These are phyloP conservation scores for Grosmannia serpens DNA, from an alignment of 2,329 filamentous ascomycete genomes.

Conservation along the genomic window DNA sequence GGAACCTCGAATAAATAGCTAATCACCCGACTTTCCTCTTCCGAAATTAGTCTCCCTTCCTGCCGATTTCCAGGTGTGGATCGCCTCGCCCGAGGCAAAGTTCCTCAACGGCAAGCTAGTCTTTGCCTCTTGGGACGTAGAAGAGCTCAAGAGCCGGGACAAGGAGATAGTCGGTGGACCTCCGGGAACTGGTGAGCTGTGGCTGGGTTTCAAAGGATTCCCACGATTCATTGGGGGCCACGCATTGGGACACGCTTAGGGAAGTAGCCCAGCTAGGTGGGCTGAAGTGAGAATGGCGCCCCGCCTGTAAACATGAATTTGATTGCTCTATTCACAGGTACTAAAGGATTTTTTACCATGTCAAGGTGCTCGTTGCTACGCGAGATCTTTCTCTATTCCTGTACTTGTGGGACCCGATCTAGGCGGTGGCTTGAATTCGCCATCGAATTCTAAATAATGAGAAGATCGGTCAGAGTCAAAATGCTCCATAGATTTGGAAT, in stretches of 20 bases:
- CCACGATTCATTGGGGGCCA: not conserved
- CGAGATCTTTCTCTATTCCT: too few relatives aligned
- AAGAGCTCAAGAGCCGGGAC: not conserved
- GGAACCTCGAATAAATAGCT: not conserved
- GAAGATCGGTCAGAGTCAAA: too few relatives aligned
- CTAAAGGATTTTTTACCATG: too few relatives aligned
- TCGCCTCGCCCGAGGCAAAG: not conserved
- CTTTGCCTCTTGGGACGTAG: not conserved
- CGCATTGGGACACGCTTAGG: not conserved
- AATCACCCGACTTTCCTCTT: not conserved
- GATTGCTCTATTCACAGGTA: too few relatives aligned
- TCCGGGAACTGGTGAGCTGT: not conserved
- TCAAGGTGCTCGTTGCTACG: too few relatives aligned
- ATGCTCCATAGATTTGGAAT: too few relatives aligned
- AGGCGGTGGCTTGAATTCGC: too few relatives aligned
- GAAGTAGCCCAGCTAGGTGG: too few relatives aligned
- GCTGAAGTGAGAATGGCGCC: too few relatives aligned
- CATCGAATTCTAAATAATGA: too few relatives aligned
- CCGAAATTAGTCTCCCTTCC: not conserved
- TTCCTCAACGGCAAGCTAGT: not conserved
- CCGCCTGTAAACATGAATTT: too few relatives aligned
- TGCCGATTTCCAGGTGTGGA: not conserved
- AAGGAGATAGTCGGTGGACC: not conserved
- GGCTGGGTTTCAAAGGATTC: not conserved
- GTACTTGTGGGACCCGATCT: too few relatives aligned